These are phyloP conservation scores for Globisporangium polare DNA, from an alignment of 352 stramenopile species.

Conservation along the genomic window DNA sequence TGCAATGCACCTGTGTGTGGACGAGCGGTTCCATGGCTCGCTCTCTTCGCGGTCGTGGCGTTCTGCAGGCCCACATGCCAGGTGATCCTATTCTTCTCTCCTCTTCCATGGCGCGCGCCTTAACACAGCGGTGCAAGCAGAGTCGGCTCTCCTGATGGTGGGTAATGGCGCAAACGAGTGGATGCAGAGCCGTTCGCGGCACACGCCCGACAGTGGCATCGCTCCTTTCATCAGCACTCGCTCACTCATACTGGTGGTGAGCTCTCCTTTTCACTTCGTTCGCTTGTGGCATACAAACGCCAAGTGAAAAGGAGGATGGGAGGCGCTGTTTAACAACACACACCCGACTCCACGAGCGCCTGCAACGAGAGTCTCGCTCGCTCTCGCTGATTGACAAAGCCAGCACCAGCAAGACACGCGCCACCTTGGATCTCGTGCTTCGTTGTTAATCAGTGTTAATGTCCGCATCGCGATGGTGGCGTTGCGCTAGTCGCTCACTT, in stretches of 20 bases:
- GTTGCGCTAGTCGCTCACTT: background rate
- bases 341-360: background rate
- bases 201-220: conserved; percentile 14
- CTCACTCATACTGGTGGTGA: background rate
- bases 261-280: background rate
- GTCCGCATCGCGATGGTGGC: too few species aligned
- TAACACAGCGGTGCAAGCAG: background rate
- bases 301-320: background rate
- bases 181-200: conserved; percentile 11
- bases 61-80: background rate
- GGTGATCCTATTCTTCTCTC: background rate
- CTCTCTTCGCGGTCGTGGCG: background rate
- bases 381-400: too few species aligned
- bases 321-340: conserved; percentile 2
- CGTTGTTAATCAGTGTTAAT: too few species aligned
- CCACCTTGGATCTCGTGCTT: too few species aligned
- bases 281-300: background rate
- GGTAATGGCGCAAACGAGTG: conserved; percentile 12
- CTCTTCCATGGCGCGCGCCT: background rate
- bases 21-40: background rate
- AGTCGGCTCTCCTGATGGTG: background rate
- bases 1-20: background rate
- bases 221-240: background rate
- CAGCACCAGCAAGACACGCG: too few species aligned
- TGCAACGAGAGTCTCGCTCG: background rate